phyloP scores from a whole-genome alignment of 257 asterid species.

The Jaltomata sinuosa region DNA sequence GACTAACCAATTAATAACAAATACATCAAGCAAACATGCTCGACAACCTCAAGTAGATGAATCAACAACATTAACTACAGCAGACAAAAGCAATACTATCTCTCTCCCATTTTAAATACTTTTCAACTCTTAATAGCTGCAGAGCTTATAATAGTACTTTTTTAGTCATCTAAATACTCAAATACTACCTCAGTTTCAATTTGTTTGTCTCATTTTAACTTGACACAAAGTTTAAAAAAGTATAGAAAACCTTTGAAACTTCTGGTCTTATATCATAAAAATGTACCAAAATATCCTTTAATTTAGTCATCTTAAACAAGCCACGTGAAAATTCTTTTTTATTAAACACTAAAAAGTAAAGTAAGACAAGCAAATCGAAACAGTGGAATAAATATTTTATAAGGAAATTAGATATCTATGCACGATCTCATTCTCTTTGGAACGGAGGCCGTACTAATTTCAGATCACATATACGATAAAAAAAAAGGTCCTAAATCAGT shows the following conservation, averaged over 20 bases:
- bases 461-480: not conserved
- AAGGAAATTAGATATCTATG: not conserved
- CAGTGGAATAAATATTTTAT: not conserved
- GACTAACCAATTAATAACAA: not conserved
- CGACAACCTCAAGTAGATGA: not conserved
- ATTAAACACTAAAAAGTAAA: too few species aligned
- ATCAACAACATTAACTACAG: not conserved
- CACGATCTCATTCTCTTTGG: not conserved
- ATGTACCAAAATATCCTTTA: too few species aligned
- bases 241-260: too few species aligned
- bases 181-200: too few species aligned
- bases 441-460: not conserved
- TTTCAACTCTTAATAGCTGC: not conserved
- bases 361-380: too few species aligned
- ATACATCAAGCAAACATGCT: not conserved
- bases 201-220: too few species aligned
- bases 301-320: too few species aligned
- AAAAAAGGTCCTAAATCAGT: not conserved
- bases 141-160: not conserved
- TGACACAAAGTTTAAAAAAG: too few species aligned
- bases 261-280: too few species aligned
- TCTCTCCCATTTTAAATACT: not conserved
- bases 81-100: not conserved
- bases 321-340: too few species aligned
- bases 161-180: not conserved